phyloP scores from a whole-genome alignment of 805 yeast species.

The Candida ponderosae region DNA sequence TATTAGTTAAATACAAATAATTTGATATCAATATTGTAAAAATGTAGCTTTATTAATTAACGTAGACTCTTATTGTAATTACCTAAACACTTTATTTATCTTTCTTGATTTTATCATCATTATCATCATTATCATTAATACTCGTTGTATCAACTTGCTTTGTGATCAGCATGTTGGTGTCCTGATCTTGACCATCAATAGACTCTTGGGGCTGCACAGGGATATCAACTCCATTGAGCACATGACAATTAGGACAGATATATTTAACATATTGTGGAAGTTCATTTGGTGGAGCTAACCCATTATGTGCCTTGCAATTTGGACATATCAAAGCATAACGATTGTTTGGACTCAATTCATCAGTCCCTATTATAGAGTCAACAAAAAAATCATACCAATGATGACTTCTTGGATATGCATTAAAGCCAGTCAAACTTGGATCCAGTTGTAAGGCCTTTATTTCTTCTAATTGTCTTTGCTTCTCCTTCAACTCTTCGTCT shows the following conservation, averaged over 20 bases:
- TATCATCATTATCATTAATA: no score
- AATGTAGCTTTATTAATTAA: no score
- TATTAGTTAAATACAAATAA: no score
- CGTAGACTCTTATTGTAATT: no score
- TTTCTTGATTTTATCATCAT: no score
- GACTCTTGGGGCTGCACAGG: neutral
- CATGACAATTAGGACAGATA: conserved; percentile 60
- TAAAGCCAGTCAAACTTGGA: conserved; percentile 4
- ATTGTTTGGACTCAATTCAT: conserved; percentile 50
- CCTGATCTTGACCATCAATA: no score
- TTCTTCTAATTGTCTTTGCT: conserved; percentile 30
- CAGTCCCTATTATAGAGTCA: conserved; percentile 47
- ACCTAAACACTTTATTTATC: no score
- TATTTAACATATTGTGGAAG: conserved; percentile 43
- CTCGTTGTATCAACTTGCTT: no score
- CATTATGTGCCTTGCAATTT: conserved; percentile 65
- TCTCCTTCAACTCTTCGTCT: conserved; percentile 33
- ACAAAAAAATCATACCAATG: conserved; percentile 35
- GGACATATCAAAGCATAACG: conserved; percentile 69
- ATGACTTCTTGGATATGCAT: neutral
- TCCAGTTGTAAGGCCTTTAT: conserved; percentile 26
- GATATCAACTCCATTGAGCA: conserved; percentile 20
- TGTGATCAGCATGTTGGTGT: no score
- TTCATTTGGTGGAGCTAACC: conserved; percentile 70
- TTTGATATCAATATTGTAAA: no score